Evolutionary conservation across 2,329 filamentous ascomycete genomes (phyloP).

Genomic region (Alternaria incomplexa): DNA sequence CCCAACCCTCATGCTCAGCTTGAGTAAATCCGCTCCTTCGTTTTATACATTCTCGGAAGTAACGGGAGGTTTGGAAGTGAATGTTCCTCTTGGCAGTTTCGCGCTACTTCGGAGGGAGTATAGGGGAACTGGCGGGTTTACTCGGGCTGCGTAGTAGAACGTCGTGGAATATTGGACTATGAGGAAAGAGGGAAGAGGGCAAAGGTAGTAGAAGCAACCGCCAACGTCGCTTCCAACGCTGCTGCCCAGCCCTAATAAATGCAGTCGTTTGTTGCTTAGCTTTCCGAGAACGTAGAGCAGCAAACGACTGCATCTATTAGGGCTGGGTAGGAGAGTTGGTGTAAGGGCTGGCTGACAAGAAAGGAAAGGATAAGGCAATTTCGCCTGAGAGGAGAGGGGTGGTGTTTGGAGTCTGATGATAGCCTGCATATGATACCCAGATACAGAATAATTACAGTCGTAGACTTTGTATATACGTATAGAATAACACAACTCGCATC

Average conservation of each 20-base stretch:
- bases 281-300: no score
- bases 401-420: no score
- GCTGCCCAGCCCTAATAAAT: neutral
- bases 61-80: no score
- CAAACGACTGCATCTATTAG: neutral
- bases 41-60: no score
- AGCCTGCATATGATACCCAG: slow-evolving; percentile 23
- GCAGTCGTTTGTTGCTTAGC: neutral
- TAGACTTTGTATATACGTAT: neutral
- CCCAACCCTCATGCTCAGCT: neutral
- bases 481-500: neutral
- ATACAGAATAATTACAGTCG: slow-evolving; percentile 2
- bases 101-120: neutral
- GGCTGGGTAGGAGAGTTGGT: neutral
- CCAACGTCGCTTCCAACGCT: no score
- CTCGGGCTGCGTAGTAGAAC: neutral
- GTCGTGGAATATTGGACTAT: no score
- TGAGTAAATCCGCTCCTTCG: neutral
- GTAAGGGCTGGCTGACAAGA: neutral
- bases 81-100: no score
- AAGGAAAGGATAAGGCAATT: no score
- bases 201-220: no score
- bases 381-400: no score
- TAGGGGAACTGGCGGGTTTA: neutral
- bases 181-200: no score